A percentile compares a stretch with the other conserved stretches of the same genome.
Conservation (phyloP, 2,329 filamentous ascomycete species). For the Canariomyces notabilis region DNA sequence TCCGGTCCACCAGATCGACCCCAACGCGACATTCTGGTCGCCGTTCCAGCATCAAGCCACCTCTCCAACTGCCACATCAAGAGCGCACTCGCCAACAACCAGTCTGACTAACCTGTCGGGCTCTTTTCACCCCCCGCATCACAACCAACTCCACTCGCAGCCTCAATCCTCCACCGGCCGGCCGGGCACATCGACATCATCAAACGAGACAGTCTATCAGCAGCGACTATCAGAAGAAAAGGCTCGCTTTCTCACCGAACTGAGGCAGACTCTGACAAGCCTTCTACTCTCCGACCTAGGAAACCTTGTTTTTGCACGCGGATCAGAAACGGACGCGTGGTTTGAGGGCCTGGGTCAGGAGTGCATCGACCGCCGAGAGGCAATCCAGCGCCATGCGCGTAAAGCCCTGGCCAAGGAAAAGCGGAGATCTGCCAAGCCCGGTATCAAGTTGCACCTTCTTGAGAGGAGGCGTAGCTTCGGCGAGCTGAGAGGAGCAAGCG, state of each 20-base stretch:
- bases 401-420: slow-evolving; percentile 37
- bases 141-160: slow-evolving; percentile 40
- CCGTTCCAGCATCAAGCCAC: slow-evolving; percentile 65
- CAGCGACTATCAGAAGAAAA: slow-evolving; percentile 64
- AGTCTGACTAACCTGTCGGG: slow-evolving; percentile 55
- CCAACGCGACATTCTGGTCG: slow-evolving; percentile 81
- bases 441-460: slow-evolving; percentile 46
- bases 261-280: slow-evolving; percentile 76
- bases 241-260: slow-evolving; percentile 67
- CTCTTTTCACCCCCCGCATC: slow-evolving; percentile 42
- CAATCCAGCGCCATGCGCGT: slow-evolving; percentile 45
- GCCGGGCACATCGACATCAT: slow-evolving; percentile 62
- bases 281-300: slow-evolving; percentile 86
- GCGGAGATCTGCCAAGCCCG: slow-evolving; percentile 39
- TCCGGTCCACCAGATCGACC: slow-evolving; percentile 67
- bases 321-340: slow-evolving; percentile 90
- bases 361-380: slow-evolving; percentile 58
- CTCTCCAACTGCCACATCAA: slow-evolving; percentile 56
- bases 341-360: slow-evolving; percentile 65
- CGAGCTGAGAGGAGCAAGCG: slow-evolving; percentile 52
- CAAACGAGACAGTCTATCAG: slow-evolving; percentile 61
- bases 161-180: slow-evolving; percentile 48
- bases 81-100: slow-evolving; percentile 57
- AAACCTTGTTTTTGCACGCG: slow-evolving; percentile 76
- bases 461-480: slow-evolving; percentile 66